phyloP scores from a whole-genome alignment of 179 eudicot genomes.

The Monotropa hypopitys region DNA sequence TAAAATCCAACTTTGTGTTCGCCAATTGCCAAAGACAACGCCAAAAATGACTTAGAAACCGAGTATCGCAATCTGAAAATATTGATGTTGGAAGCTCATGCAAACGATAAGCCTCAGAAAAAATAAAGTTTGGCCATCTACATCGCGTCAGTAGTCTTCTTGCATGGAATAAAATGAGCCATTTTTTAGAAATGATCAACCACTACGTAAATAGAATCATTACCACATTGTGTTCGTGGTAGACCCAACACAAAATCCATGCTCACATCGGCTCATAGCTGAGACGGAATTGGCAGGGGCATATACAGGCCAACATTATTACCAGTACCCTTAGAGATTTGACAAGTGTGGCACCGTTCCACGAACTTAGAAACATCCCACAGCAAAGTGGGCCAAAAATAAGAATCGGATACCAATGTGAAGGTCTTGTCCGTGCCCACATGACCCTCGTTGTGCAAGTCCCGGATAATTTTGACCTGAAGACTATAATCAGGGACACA shows the following conservation, averaged over 20 bases:
- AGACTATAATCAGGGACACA: not conserved
- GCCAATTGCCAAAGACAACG: not conserved
- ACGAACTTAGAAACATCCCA: not conserved
- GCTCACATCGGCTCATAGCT: not conserved
- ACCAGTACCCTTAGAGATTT: not conserved
- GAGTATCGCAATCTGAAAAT: not conserved
- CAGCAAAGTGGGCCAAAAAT: not conserved
- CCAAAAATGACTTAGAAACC: not conserved
- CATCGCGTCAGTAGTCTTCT: not conserved
- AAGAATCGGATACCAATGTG: no score
- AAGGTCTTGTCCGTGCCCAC: no score
- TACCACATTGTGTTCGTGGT: not conserved
- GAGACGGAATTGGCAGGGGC: not conserved
- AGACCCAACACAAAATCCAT: constrained; percentile 9
- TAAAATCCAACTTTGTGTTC: not conserved
- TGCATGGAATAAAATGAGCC: constrained; percentile 4
- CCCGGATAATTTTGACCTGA: not conserved
- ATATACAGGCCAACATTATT: not conserved
- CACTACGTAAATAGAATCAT: not conserved
- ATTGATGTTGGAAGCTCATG: not conserved
- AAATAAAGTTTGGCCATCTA: not conserved
- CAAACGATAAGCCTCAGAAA: not conserved
- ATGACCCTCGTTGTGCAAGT: not conserved
- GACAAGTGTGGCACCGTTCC: not conserved
- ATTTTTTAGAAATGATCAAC: constrained; percentile 7